Percentiles rank a stretch among this genome's conserved stretches.
These are phyloP conservation scores for Dunaliella primolecta DNA, from an alignment of 139 green algal species.

Conservation along the genomic window DNA sequence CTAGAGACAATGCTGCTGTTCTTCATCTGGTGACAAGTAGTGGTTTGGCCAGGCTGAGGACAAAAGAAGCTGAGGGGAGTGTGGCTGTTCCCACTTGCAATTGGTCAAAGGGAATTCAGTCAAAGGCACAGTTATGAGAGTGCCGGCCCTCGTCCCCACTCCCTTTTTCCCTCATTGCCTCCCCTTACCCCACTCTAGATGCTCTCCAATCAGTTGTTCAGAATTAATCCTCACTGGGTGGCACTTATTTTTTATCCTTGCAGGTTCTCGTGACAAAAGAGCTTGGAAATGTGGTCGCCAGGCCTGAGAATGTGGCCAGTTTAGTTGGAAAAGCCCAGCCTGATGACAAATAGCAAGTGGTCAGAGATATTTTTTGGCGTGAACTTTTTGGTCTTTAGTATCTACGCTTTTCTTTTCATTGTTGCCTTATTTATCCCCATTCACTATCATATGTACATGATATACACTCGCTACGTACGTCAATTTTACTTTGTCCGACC, in stretches of 20 bases:
- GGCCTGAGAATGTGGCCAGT: slow-evolving; percentile 27
- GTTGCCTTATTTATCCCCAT: neutral
- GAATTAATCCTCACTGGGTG: neutral
- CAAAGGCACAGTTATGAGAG: neutral
- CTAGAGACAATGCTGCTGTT: too few species aligned
- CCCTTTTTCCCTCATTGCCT: too few species aligned
- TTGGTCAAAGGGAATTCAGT: neutral
- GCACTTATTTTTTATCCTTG: neutral
- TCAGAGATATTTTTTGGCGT: neutral
- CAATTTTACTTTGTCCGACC: too few species aligned
- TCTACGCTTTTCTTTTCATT: neutral
- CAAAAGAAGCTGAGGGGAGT: too few species aligned
- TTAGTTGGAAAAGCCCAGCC: neutral
- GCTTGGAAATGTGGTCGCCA: slow-evolving; percentile 51
- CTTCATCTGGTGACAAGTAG: too few species aligned
- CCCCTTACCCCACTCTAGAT: too few species aligned
- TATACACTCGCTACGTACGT: neutral
- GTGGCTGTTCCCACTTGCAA: neutral
- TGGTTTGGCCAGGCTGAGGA: too few species aligned
- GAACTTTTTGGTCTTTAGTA: neutral
- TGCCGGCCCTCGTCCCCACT: too few species aligned
- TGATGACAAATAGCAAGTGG: neutral
- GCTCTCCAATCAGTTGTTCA: neutral
- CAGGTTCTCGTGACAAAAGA: slow-evolving; percentile 62
- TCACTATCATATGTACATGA: neutral